phyloP scores from a whole-genome alignment of 1,139 yeast genomes.

The Hyphopichia pseudoburtonii region DNA sequence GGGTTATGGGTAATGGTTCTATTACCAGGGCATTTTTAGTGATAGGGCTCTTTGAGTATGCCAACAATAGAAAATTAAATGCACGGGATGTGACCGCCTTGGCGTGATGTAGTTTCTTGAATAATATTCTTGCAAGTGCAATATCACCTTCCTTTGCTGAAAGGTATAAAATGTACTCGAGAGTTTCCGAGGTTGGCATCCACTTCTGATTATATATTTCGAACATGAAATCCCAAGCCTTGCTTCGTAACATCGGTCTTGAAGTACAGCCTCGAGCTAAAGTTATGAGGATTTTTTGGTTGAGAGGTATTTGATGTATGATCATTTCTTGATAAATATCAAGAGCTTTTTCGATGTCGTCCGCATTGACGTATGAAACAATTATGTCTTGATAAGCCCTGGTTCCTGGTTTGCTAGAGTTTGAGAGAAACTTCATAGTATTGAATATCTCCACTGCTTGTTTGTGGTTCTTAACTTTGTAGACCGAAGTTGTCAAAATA shows the following conservation, averaged over 20 bases:
- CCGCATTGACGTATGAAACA: slow-evolving; percentile 58
- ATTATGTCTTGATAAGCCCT: slow-evolving; percentile 71
- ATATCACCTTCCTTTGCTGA: slow-evolving; percentile 82
- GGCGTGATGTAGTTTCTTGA: slow-evolving; percentile 51
- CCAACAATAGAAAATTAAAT: slow-evolving; percentile 54
- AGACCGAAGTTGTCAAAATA: slow-evolving; percentile 65
- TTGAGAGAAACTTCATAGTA: slow-evolving; percentile 78
- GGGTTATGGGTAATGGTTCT: slow-evolving; percentile 38
- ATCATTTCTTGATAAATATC: slow-evolving; percentile 77
- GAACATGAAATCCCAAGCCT: slow-evolving; percentile 79
- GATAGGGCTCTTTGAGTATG: slow-evolving; percentile 48
- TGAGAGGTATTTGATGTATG: slow-evolving; percentile 22
- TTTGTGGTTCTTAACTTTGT: slow-evolving; percentile 48
- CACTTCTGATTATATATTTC: slow-evolving; percentile 58
- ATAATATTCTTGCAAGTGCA: slow-evolving; percentile 70
- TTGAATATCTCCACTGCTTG: slow-evolving; percentile 77
- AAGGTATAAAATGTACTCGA: slow-evolving; percentile 69
- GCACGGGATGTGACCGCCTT: slow-evolving; percentile 40
- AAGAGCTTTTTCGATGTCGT: slow-evolving; percentile 68
- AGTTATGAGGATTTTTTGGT: slow-evolving; percentile 55
- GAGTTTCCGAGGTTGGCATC: slow-evolving; percentile 51
- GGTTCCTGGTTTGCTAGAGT: slow-evolving; percentile 62
- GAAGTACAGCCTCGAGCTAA: slow-evolving; percentile 75
- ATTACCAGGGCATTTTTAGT: slow-evolving; percentile 6
- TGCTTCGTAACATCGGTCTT: slow-evolving; percentile 43